Evolutionary conservation across 768 basidiomycete species (phyloP), one percentile per base, ranked within the genome.

Genomic region (Gyrodon lividus): DNA sequence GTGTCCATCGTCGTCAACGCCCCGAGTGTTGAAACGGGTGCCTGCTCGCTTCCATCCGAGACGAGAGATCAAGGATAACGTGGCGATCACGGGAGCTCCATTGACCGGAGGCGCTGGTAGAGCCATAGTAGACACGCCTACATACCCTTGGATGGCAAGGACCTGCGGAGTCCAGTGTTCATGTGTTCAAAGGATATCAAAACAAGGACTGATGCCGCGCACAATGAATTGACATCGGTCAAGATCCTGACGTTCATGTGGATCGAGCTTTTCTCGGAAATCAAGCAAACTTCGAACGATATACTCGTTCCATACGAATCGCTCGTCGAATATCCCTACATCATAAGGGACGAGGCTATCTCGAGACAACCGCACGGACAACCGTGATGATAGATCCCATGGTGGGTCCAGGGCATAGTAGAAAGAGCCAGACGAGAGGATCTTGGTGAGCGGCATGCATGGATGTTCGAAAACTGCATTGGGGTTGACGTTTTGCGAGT

Each of bases 271-370:
- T 46, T 87, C 84, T 44, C 97, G 76, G 70, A 98, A 98, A 61
- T 92, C 87, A 31, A 98, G 78, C 48, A 98, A 72, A 61, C 92
- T 90, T 38, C 84, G 78, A 40, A 95, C 80, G 47, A 98, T 85
- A 60, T 86, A 95, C 59, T 89, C 86, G 65, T 99, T 99, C 96
- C 96, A 99, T 12, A 98, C 81, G 64, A 95, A 96, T 45, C 90
- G 81, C 48, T 85, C 84, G 65, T 95, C 92, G 59, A 86, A 92
- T n/a, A 76, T 72, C 20, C 74, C 76, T 8, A 78, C 65, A 59
- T 89, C 83, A 55, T 72, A 72, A 35, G 67, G 64, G 41, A 70
- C 56, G 34, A 62, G 70, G 48, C 65, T 70, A 59, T 79, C 77
- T 65, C 81, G 74, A 52, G 77, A 70, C 44, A 94, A 68, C 3